phyloP scores from a whole-genome alignment of 306 rosid genomes.

The Lablab purpureus region DNA sequence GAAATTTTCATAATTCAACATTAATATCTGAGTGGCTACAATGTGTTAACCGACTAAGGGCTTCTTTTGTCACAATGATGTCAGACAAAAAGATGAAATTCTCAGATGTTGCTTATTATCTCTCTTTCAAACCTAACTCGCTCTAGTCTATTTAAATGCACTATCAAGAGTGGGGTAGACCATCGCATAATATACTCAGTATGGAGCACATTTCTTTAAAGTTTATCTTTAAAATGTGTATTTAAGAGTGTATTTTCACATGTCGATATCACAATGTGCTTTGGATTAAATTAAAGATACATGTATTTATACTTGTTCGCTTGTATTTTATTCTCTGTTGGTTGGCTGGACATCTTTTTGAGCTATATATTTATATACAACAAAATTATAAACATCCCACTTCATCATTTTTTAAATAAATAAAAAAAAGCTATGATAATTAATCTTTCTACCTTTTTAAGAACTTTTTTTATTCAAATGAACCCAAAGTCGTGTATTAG shows the following conservation, averaged over 20 bases:
- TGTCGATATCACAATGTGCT: not conserved
- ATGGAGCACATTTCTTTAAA: not conserved
- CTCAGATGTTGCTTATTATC: slow-evolving; percentile 24
- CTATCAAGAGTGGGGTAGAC: slow-evolving; percentile 1
- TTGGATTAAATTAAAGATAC: not conserved
- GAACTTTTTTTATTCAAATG: not conserved
- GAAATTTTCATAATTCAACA: slow-evolving; percentile 44
- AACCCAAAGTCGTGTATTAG: not conserved
- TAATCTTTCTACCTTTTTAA: no score
- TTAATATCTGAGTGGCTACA: slow-evolving; percentile 16
- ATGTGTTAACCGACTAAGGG: slow-evolving; percentile 36
- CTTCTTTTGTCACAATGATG: slow-evolving; percentile 47
- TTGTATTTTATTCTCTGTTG: not conserved
- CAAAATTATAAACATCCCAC: not conserved
- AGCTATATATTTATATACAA: not conserved
- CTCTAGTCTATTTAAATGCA: not conserved
- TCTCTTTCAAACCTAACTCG: slow-evolving; percentile 5
- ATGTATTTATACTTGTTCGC: not conserved
- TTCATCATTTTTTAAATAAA: not conserved
- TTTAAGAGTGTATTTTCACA: not conserved
- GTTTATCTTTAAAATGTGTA: not conserved
- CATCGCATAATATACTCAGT: not conserved
- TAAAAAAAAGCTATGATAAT: not conserved
- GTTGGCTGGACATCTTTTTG: not conserved
- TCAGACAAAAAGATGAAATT: slow-evolving; percentile 45